These are phyloP conservation scores for Sphagnum magellanicum DNA, from an alignment of 228 moss, liverwort and hornwort species.

Conservation along the genomic window DNA sequence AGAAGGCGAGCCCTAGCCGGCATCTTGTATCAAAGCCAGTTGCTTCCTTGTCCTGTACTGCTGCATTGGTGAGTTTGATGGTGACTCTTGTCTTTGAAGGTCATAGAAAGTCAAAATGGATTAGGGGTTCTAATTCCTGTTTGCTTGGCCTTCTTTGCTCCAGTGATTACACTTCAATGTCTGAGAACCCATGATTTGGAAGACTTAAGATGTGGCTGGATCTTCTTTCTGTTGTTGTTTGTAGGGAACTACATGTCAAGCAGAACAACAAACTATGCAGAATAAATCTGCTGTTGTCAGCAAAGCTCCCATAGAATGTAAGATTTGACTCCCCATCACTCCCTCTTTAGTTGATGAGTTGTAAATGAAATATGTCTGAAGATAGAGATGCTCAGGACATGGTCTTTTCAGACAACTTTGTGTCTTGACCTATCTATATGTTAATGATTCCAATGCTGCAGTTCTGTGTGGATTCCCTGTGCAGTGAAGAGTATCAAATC, in stretches of 20 bases:
- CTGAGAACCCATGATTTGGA: neutral
- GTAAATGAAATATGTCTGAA: neutral
- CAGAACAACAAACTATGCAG: constrained; percentile 77
- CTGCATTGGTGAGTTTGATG: constrained; percentile 1
- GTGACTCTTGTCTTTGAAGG: neutral
- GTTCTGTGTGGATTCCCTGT: neutral
- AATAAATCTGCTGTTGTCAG: constrained; percentile 64
- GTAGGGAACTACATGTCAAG: constrained; percentile 49
- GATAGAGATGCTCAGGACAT: neutral
- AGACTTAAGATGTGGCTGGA: neutral
- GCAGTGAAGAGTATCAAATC: neutral
- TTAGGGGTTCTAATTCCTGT: neutral
- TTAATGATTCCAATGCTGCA: constrained; percentile 1
- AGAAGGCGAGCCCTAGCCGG: no score
- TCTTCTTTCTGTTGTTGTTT: neutral
- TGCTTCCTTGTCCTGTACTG: neutral
- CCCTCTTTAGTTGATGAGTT: neutral
- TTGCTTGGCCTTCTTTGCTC: neutral
- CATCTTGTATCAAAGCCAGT: neutral
- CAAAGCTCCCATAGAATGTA: constrained; percentile 85
- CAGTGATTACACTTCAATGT: neutral
- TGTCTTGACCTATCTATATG: neutral
- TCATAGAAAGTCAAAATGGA: neutral
- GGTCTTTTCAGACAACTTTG: neutral
- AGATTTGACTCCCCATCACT: constrained; percentile 8